A percentile compares a stretch with the other conserved stretches of the same genome.
phyloP scores from a whole-genome alignment of 257 asterid genomes.

The Gardenia jasminoides region DNA sequence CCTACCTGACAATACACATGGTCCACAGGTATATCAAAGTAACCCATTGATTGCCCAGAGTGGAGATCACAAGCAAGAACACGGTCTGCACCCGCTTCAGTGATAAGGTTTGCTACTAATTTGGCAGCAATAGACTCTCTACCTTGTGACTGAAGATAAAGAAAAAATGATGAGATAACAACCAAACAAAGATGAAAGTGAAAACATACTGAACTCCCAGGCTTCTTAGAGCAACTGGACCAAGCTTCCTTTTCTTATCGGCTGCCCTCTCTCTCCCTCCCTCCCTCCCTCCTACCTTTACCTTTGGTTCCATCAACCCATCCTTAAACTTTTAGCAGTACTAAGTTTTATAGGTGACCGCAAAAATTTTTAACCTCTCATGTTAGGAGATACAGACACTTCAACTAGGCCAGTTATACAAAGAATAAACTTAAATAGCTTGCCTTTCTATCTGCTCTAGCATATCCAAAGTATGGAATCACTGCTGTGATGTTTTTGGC shows the following conservation, averaged over 20 bases:
- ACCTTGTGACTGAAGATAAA: constrained; percentile 68
- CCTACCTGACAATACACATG: constrained; percentile 83
- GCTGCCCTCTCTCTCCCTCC: background rate
- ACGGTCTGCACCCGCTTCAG: constrained; percentile 90
- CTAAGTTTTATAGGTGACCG: background rate
- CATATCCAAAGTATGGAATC: constrained; percentile 91
- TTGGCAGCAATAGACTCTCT: constrained; percentile 94
- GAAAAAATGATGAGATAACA: constrained; percentile 7
- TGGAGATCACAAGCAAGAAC: constrained; percentile 94
- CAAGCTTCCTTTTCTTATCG: background rate
- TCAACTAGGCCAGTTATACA: background rate
- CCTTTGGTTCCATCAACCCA: background rate
- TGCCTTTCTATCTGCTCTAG: constrained; percentile 93
- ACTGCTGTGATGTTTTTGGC: constrained; percentile 87
- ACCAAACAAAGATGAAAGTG: constrained; percentile 8
- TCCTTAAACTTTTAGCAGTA: background rate
- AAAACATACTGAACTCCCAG: background rate
- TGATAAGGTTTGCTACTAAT: constrained; percentile 79
- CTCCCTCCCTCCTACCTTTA: background rate
- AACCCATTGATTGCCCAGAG: constrained; percentile 95
- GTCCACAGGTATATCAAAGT: constrained; percentile 93
- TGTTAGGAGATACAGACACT: background rate
- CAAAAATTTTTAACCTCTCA: background rate
- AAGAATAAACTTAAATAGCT: constrained; percentile 9
- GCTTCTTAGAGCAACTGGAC: background rate